Base-by-base conservation (phyloP, 768 basidiomycete species). In the Podaxis mareebaensis region DNA sequence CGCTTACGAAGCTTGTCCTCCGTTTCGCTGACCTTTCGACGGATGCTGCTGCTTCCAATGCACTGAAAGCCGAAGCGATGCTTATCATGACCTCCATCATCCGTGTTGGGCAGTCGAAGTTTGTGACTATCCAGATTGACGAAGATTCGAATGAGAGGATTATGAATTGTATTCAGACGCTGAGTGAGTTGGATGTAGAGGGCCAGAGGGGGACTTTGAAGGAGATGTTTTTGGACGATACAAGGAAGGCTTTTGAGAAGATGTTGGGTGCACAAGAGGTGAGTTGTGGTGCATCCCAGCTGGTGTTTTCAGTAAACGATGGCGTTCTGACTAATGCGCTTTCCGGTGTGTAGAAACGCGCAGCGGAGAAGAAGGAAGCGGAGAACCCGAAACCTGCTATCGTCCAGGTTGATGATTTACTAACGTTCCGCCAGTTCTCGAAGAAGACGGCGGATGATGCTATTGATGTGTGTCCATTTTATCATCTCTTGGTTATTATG, bases 211-310 rank as follows among this genome's bases (percentile, higher is more conserved):
- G 78, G 11, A 79, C 79, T 42, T 86, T 90, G 2, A 83, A 89
- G 48, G 85, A 90, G 57, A 83, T 91, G 54, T 93, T 93, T 77
- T 76, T 96, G 67, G 83, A 85, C 67, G 95, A 98, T 70, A 97
- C 95, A 5, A 92, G 93, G 76, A 83, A 83, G 4, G 96, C 96
- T 5, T 99, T 93, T 73, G 84, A 92, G 46, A 95, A 90, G 77
- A 99, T 99, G 96, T 82, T 99, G n/a, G 82, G 83, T 58, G 93
- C 93, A 5, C 95, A 97, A 70, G 96, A 98, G 88, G 93, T 92
- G 58, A 26, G 77, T 66, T 51, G 49, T 24, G 53, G 28, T 40
- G n/a, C 10, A 6, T 48, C 49, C 49, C 11, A 4, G 49, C 7
- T 8, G 22, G 26, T 5, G 26, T 33, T 33, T 33, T 33, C 8